phyloP scores from a whole-genome alignment of 129 eudicot genomes.

The Chrysanthemum makinoi region DNA sequence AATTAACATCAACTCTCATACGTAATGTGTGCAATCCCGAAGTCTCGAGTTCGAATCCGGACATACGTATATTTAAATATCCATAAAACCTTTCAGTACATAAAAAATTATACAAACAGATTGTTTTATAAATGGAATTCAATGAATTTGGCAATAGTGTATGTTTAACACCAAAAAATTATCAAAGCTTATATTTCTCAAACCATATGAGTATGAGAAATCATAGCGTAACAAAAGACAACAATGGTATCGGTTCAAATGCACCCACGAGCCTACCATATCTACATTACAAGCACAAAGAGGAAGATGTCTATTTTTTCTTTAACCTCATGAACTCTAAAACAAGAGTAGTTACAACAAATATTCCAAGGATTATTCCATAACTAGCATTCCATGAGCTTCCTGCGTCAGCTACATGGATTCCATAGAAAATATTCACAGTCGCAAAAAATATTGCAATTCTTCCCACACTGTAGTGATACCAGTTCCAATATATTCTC shows the following conservation, averaged over 20 bases:
- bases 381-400: constrained; percentile 56
- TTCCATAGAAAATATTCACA: constrained; percentile 71
- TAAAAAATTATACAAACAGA: no score
- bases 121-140: no score
- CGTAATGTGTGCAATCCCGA: no score
- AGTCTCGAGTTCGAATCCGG: no score
- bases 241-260: neutral
- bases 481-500: constrained; percentile 89
- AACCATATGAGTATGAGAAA: neutral
- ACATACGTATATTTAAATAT: no score
- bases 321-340: constrained; percentile 48
- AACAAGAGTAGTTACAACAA: constrained; percentile 30
- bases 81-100: no score
- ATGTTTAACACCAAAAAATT: neutral
- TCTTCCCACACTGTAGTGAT: constrained; percentile 61
- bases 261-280: neutral
- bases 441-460: constrained; percentile 46
- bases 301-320: constrained; percentile 22
- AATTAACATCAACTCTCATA: no score
- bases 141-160: no score
- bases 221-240: neutral
- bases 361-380: constrained; percentile 38
- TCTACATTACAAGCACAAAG: constrained; percentile 7
- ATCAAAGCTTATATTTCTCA: neutral
- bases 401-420: constrained; percentile 65